These are phyloP conservation scores for Paraphysoderma sedebokerense DNA, from an alignment of 371 early-diverging fungal genomes.

Conservation along the genomic window DNA sequence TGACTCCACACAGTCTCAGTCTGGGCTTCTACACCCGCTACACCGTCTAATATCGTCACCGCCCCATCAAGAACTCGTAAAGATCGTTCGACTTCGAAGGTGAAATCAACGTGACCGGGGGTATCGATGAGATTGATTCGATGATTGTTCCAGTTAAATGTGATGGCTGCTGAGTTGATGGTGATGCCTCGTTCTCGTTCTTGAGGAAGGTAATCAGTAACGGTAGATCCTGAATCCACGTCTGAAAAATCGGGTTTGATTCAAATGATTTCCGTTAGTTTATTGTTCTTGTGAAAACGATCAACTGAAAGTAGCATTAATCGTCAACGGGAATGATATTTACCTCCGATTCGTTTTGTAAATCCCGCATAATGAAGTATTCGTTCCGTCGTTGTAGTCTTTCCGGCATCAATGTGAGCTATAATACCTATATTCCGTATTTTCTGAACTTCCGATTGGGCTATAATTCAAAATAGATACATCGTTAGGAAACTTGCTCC, in stretches of 20 bases:
- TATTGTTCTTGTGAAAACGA: background rate
- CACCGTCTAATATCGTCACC: slow-evolving; percentile 79
- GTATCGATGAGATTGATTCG: slow-evolving; percentile 87
- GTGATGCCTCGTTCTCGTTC: slow-evolving; percentile 92
- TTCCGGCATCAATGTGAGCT: slow-evolving; percentile 92
- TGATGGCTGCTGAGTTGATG: slow-evolving; percentile 85
- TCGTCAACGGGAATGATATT: background rate
- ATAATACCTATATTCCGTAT: slow-evolving; percentile 91
- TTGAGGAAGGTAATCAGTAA: slow-evolving; percentile 78
- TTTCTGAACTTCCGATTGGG: too few species aligned
- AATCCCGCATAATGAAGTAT: slow-evolving; percentile 88
- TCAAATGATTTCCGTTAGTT: slow-evolving; percentile 16
- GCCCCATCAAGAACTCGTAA: slow-evolving; percentile 88
- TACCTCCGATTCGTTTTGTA: slow-evolving; percentile 66
- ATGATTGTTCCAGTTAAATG: slow-evolving; percentile 72
- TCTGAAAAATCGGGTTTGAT: too few species aligned
- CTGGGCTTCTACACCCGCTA: slow-evolving; percentile 93
- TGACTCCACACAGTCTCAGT: slow-evolving; percentile 88
- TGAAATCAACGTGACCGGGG: slow-evolving; percentile 94
- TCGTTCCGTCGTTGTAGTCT: slow-evolving; percentile 94
- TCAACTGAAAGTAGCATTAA: background rate
- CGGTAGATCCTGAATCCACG: slow-evolving; percentile 83
- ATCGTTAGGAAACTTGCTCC: too few species aligned
- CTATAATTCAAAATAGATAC: too few species aligned
- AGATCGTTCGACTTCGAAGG: slow-evolving; percentile 85